A percentile compares a stretch with the other conserved stretches of the same genome.
phyloP scores from a whole-genome alignment of 75 land plant genomes.

The Cupressus sempervirens region DNA sequence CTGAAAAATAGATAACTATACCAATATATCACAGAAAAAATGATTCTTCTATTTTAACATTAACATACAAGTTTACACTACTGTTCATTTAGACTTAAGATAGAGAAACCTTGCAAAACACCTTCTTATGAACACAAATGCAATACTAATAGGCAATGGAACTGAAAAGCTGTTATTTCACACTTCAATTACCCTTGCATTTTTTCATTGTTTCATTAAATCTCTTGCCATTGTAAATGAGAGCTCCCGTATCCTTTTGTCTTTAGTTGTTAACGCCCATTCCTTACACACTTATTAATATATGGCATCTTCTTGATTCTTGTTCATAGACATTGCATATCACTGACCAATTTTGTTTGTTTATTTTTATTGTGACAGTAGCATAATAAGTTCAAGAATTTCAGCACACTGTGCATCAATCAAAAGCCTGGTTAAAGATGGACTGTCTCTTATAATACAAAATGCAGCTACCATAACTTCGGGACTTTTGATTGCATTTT shows the following conservation, averaged over 20 bases:
- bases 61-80: neutral
- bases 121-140: neutral
- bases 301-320: too few species aligned
- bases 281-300: too few species aligned
- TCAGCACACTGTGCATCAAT: conserved; percentile 33
- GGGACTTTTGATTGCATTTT: conserved; percentile 28
- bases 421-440: conserved; percentile 27
- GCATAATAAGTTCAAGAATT: conserved; percentile 26
- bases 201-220: too few species aligned
- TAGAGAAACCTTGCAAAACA: neutral
- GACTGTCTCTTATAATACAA: conserved; percentile 26
- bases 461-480: conserved; percentile 21
- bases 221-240: too few species aligned
- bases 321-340: too few species aligned
- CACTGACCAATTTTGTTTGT: neutral
- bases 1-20: neutral
- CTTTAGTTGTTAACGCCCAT: too few species aligned
- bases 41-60: neutral
- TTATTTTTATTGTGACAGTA: conserved; percentile 18
- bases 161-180: neutral
- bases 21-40: neutral
- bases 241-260: too few species aligned
- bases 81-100: neutral
- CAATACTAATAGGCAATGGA: neutral
- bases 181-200: too few species aligned